These are phyloP conservation scores for Penicillium sp. DNA, from an alignment of 2,329 filamentous ascomycete genomes.

Conservation along the genomic window DNA sequence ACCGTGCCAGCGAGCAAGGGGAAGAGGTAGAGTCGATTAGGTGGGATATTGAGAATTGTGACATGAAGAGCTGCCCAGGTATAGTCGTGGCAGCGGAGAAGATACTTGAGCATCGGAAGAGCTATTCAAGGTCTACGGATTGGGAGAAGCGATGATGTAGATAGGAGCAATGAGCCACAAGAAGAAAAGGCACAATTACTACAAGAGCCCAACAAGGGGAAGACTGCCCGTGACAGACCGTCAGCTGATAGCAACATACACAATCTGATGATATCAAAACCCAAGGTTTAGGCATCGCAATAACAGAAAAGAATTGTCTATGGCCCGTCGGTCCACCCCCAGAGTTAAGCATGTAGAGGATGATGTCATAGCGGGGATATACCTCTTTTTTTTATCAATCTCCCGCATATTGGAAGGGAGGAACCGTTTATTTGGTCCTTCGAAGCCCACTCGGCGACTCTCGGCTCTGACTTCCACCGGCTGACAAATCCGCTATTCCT, in stretches of 20 bases:
- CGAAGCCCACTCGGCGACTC: no score
- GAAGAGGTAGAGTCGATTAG: slow-evolving; percentile 26
- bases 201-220: neutral
- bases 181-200: neutral
- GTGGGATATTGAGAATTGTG: slow-evolving; percentile 29
- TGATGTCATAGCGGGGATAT: slow-evolving; percentile 7
- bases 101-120: slow-evolving; percentile 10
- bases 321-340: no score
- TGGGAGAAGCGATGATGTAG: neutral
- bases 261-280: neutral
- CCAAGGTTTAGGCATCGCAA: neutral
- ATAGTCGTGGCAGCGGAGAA: slow-evolving; percentile 22
- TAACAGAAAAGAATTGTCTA: neutral
- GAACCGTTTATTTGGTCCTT: neutral
- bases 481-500: neutral
- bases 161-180: neutral
- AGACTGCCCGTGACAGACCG: neutral
- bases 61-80: slow-evolving; percentile 25
- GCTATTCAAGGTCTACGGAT: neutral
- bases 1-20: slow-evolving; percentile 25
- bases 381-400: no score
- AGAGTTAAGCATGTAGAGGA: neutral
- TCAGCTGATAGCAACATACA: neutral
- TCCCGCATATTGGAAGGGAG: neutral
- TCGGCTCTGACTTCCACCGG: no score